phyloP scores from a whole-genome alignment of 75 land plant genomes.

The Pinus albicaulis region DNA sequence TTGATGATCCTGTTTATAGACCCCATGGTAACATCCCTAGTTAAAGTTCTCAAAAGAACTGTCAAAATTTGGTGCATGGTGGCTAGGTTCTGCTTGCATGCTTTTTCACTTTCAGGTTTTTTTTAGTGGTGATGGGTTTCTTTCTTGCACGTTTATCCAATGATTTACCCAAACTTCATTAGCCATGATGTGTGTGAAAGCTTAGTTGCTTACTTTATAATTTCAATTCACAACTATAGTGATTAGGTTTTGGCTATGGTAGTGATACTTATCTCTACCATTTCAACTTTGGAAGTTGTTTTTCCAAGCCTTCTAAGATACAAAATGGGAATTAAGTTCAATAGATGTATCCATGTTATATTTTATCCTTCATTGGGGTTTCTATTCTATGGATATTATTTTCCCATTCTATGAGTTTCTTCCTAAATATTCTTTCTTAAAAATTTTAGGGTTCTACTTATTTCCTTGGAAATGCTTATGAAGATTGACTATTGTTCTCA shows the following conservation, averaged over 20 bases:
- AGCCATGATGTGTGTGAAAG: conserved; percentile 1
- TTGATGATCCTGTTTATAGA: conserved; percentile 2
- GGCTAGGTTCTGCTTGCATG: conserved; percentile 2
- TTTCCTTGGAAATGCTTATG: not conserved
- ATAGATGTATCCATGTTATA: not conserved
- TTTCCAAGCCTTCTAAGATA: not conserved
- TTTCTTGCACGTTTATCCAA: not conserved
- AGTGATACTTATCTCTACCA: not conserved
- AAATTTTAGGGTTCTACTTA: not conserved
- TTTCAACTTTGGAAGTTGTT: not conserved
- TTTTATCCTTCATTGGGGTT: not conserved
- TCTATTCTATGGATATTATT: not conserved
- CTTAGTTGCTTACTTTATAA: not conserved
- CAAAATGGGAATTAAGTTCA: not conserved
- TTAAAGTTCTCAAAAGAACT: not conserved
- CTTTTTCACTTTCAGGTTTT: conserved; percentile 9
- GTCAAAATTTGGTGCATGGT: conserved; percentile 4
- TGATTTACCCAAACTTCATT: conserved; percentile 5
- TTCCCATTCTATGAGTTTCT: not conserved
- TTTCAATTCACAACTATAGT: not conserved
- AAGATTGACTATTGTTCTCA: too few species aligned
- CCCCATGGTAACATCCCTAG: not conserved
- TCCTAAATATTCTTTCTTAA: not conserved
- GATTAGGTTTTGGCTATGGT: conserved; percentile 7
- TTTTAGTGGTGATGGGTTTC: conserved; percentile 2